Conservation (phyloP, 768 basidiomycete species). For the Boletellus ananiceps region DNA sequence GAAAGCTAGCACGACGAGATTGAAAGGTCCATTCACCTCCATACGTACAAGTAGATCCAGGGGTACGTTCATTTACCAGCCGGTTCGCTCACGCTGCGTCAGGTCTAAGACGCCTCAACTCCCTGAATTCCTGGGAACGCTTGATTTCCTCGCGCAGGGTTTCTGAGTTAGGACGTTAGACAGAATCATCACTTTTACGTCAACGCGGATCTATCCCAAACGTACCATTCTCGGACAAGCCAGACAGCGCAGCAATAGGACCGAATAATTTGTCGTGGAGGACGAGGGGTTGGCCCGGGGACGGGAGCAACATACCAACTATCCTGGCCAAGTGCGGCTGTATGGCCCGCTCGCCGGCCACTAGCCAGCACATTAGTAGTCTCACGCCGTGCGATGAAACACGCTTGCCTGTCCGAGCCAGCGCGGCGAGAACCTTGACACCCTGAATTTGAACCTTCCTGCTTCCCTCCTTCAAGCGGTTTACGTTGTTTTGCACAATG, state of each 20-base stretch:
- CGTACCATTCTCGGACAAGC: constrained; percentile 6
- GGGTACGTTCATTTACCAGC: no score
- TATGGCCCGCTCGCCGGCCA: constrained; percentile 1
- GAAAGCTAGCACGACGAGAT: no score
- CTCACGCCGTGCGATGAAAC: no score
- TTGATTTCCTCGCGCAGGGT: background rate
- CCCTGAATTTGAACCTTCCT: constrained; percentile 6
- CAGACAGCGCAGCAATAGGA: background rate
- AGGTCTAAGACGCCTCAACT: background rate
- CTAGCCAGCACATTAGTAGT: background rate
- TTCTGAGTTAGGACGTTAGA: background rate
- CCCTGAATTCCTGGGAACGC: background rate
- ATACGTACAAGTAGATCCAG: no score
- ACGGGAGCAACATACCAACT: background rate
- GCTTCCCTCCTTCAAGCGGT: background rate
- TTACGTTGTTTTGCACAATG: background rate
- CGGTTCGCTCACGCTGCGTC: no score
- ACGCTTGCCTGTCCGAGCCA: constrained; percentile 5
- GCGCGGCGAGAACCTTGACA: constrained; percentile 3
- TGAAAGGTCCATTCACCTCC: no score
- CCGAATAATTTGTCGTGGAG: background rate
- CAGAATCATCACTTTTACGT: background rate
- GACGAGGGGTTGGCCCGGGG: no score
- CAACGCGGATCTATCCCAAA: background rate
- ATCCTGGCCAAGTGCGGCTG: background rate